These are phyloP conservation scores for Termitomyces sp. DNA, from an alignment of 768 basidiomycete species.

Conservation along the genomic window DNA sequence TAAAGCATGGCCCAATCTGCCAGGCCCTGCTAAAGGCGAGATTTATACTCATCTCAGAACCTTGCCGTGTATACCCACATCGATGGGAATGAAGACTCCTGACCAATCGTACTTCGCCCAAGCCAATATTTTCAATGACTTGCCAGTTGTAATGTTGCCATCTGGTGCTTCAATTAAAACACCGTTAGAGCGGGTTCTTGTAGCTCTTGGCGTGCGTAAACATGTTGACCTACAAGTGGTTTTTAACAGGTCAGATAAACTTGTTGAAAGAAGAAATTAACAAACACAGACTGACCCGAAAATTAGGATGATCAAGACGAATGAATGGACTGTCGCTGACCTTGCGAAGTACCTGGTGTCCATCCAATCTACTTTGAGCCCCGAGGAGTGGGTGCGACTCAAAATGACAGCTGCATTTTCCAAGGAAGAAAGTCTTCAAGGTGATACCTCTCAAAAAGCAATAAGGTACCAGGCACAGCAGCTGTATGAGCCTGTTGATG, in stretches of 20 bases:
- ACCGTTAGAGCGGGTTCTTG: constrained; percentile 65
- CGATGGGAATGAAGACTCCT: constrained; percentile 70
- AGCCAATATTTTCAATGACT: constrained; percentile 86
- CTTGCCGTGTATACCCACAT: constrained; percentile 69
- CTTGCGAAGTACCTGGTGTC: constrained; percentile 86
- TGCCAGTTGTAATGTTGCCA: constrained; percentile 75
- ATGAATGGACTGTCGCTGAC: constrained; percentile 86
- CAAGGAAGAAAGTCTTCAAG: constrained; percentile 48
- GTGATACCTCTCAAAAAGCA: constrained; percentile 31
- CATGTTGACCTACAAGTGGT: constrained; percentile 92
- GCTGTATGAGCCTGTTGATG: constrained; percentile 82
- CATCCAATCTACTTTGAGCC: constrained; percentile 56
- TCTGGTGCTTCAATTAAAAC: constrained; percentile 66
- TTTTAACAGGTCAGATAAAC: constrained; percentile 68
- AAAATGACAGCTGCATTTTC: constrained; percentile 79
- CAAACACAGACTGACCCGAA: neutral
- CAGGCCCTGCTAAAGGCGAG: constrained; percentile 43
- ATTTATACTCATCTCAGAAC: constrained; percentile 48
- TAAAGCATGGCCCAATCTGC: constrained; percentile 70
- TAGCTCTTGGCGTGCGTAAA: constrained; percentile 79
- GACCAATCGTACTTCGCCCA: constrained; percentile 80
- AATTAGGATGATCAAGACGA: constrained; percentile 80
- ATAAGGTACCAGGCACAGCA: constrained; percentile 62
- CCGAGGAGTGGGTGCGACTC: constrained; percentile 47
- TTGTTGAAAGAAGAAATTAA: neutral